These are phyloP conservation scores for Bisporella sp. DNA, from an alignment of 2,329 filamentous ascomycete genomes.

Conservation along the genomic window DNA sequence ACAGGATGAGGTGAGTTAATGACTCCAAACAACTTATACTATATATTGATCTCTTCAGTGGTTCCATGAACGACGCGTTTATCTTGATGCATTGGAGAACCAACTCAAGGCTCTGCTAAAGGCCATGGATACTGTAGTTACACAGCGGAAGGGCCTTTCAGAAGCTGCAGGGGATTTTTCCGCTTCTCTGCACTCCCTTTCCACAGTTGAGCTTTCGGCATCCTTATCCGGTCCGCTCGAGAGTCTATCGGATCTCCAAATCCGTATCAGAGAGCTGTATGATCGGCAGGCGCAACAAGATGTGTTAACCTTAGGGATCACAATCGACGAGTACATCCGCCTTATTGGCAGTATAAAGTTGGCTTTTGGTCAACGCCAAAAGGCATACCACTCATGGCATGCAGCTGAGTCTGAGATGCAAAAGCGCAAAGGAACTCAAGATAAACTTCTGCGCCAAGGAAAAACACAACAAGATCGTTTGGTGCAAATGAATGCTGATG, in stretches of 20 bases:
- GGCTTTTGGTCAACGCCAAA: conserved; percentile 86
- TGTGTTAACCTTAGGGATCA: conserved; percentile 90
- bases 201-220: conserved; percentile 86
- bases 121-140: conserved; percentile 87
- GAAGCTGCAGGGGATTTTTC: conserved; percentile 94
- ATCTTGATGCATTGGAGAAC: conserved; percentile 87
- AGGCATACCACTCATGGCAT: conserved; percentile 94
- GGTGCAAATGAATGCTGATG: conserved; percentile 86
- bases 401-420: conserved; percentile 80
- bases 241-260: conserved; percentile 84
- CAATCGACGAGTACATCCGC: conserved; percentile 96
- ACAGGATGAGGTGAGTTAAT: conserved; percentile 74
- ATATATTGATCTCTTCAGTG: conserved; percentile 48
- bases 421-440: conserved; percentile 83
- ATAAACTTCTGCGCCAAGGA: conserved; percentile 91
- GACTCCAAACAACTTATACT: not conserved
- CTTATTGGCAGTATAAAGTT: conserved; percentile 93
- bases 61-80: conserved; percentile 96
- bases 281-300: conserved; percentile 96
- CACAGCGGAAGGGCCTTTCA: conserved; percentile 85
- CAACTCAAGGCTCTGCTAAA: conserved; percentile 88
- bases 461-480: conserved; percentile 93
- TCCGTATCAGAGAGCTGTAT: conserved; percentile 91
- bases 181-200: conserved; percentile 83
- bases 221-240: conserved; percentile 83